A percentile compares a stretch with the other conserved stretches of the same genome.
Conservation (phyloP, 495 filamentous ascomycete genomes). For the Endocarpon pusillum region DNA sequence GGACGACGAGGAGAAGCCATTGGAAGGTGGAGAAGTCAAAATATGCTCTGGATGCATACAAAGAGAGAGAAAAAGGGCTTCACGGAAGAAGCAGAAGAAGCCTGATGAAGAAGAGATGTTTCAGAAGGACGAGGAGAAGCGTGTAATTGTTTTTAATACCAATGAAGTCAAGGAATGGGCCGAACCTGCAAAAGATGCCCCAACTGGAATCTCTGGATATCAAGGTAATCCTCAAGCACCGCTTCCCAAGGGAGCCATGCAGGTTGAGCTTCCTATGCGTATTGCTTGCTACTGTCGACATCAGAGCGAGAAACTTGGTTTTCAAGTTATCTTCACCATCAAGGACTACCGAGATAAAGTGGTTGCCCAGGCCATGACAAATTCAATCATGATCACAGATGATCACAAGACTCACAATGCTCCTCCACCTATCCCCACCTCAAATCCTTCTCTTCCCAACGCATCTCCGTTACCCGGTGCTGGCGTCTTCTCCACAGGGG, state of each 20-base stretch:
- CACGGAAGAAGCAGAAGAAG: constrained; percentile 77
- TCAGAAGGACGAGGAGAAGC: constrained; percentile 53
- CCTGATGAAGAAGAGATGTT: constrained; percentile 69
- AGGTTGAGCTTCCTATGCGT: constrained; percentile 77
- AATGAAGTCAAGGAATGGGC: constrained; percentile 81
- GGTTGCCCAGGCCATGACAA: constrained; percentile 69
- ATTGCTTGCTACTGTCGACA: constrained; percentile 95
- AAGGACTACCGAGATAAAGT: constrained; percentile 60
- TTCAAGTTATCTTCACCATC: constrained; percentile 81
- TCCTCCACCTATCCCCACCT: constrained; percentile 18
- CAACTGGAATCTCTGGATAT: constrained; percentile 15
- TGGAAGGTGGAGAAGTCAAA: constrained; percentile 68
- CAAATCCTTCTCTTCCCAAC: constrained; percentile 24
- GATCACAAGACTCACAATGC: constrained; percentile 74
- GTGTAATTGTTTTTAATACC: constrained; percentile 87
- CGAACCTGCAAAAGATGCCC: constrained; percentile 24
- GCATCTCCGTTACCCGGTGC: constrained; percentile 27
- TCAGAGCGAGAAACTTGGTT: constrained; percentile 79
- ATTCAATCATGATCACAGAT: constrained; percentile 86
- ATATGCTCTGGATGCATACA: constrained; percentile 74
- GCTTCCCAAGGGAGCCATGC: constrained; percentile 43
- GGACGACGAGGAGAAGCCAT: constrained; percentile 46
- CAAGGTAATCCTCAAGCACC: constrained; percentile 16
- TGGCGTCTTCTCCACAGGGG: constrained; percentile 26
- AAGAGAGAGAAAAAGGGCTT: constrained; percentile 73